A percentile compares a stretch with the other conserved stretches of the same genome.
These are phyloP conservation scores for Podaxis rugospora DNA, from an alignment of 768 basidiomycete species.

Conservation along the genomic window DNA sequence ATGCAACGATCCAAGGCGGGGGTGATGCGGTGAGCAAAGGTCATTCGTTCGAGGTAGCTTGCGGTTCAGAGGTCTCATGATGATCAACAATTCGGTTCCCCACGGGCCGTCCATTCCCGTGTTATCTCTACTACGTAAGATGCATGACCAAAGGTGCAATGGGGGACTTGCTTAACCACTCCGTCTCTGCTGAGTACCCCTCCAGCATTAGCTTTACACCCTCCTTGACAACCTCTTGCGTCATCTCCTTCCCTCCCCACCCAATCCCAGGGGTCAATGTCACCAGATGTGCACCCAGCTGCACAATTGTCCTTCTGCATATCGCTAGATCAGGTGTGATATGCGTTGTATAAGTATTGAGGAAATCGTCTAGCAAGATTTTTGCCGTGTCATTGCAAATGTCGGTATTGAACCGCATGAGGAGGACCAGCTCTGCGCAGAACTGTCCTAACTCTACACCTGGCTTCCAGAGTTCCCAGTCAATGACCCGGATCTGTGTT, in stretches of 20 bases:
- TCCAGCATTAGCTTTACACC: slow-evolving; percentile 42
- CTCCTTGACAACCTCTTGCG: slow-evolving; percentile 43
- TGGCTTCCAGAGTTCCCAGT: slow-evolving; percentile 62
- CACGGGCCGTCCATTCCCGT: too few relatives aligned
- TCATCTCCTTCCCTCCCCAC: slow-evolving; percentile 48
- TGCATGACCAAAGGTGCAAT: slow-evolving; percentile 15
- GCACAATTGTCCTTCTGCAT: slow-evolving; percentile 34
- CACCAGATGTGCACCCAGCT: slow-evolving; percentile 54
- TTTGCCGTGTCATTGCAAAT: slow-evolving; percentile 29
- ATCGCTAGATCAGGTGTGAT: slow-evolving; percentile 22
- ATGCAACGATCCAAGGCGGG: background rate
- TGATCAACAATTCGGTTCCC: background rate
- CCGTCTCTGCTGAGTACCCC: slow-evolving; percentile 24
- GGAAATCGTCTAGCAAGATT: slow-evolving; percentile 37
- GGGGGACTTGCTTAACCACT: slow-evolving; percentile 20
- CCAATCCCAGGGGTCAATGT: slow-evolving; percentile 42
- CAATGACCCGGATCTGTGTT: slow-evolving; percentile 44
- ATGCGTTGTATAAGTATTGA: slow-evolving; percentile 37
- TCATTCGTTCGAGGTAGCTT: background rate
- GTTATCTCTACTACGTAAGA: background rate
- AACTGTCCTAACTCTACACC: slow-evolving; percentile 64
- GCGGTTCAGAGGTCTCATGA: background rate
- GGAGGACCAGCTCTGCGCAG: slow-evolving; percentile 51
- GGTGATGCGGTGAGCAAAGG: background rate
- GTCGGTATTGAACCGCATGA: slow-evolving; percentile 43